phyloP scores from a whole-genome alignment of 306 rosid genomes.

The Glycine tomentella region DNA sequence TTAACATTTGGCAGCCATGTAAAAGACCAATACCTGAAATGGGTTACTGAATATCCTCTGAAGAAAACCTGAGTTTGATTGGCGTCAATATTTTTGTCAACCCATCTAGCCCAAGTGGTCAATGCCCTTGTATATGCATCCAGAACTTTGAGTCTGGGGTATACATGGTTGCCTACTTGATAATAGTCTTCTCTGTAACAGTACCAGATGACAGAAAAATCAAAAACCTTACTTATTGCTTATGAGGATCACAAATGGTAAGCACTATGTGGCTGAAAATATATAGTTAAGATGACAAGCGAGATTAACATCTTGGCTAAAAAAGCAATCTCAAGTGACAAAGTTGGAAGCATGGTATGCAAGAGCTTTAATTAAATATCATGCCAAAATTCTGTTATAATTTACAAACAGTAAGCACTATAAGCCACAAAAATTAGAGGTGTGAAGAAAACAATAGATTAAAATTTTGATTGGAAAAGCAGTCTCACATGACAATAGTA shows the following conservation, averaged over 20 bases:
- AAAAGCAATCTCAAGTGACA: not conserved
- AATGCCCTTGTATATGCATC: constrained; percentile 86
- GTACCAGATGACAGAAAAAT: constrained; percentile 35
- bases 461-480: constrained; percentile 23
- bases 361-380: too few species aligned
- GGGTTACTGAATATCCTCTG: constrained; percentile 91
- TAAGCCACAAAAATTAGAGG: not conserved
- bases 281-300: not conserved
- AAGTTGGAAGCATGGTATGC: not conserved
- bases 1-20: not conserved
- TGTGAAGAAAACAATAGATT: not conserved
- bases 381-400: not conserved
- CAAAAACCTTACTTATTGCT: constrained; percentile 31
- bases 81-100: constrained; percentile 64
- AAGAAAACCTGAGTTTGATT: constrained; percentile 81
- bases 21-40: constrained; percentile 73
- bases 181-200: constrained; percentile 82
- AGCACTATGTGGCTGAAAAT: not conserved
- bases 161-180: constrained; percentile 85
- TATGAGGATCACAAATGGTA: not conserved
- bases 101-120: constrained; percentile 90
- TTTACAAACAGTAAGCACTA: not conserved
- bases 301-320: constrained; percentile 12
- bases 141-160: constrained; percentile 81
- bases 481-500: constrained; percentile 16